Percentiles rank a stretch among this genome's conserved stretches.
phyloP scores from a whole-genome alignment of 2,329 filamentous ascomycete species.

The Arachnopeziza araneosa region DNA sequence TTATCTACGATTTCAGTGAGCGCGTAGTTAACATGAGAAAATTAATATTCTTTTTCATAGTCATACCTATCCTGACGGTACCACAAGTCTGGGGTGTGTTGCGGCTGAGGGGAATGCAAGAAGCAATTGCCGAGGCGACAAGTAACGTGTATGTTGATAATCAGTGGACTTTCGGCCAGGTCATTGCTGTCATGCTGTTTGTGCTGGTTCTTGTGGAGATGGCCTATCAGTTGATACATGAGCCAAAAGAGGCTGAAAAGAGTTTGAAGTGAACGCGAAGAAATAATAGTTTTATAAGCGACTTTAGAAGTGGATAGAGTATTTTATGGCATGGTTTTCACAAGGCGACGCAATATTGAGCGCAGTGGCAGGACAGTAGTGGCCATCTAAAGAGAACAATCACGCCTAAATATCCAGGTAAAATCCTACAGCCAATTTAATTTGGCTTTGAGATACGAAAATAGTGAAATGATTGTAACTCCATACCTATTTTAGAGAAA shows the following conservation, averaged over 20 bases:
- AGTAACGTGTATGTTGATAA: constrained; percentile 10
- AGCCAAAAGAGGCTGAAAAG: not conserved
- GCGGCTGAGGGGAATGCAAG: constrained; percentile 9
- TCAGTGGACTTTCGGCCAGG: constrained; percentile 14
- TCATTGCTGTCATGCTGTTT: constrained; percentile 12
- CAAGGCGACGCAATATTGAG: too few relatives aligned
- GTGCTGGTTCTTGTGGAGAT: constrained; percentile 8
- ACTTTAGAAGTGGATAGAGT: too few relatives aligned
- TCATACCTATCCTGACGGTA: constrained; percentile 5
- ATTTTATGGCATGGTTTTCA: too few relatives aligned
- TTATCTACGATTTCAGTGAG: not conserved
- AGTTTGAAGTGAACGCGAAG: too few relatives aligned
- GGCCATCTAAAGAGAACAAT: too few relatives aligned
- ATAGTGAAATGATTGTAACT: too few relatives aligned
- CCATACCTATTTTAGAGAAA: too few relatives aligned
- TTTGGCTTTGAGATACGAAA: too few relatives aligned
- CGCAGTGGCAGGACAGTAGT: too few relatives aligned
- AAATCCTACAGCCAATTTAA: too few relatives aligned
- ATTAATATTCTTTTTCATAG: not conserved
- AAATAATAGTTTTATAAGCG: too few relatives aligned
- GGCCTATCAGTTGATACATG: not conserved
- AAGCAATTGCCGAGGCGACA: constrained; percentile 3
- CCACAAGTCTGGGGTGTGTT: constrained; percentile 11
- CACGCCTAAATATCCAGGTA: too few relatives aligned
- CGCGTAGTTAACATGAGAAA: not conserved